Evolutionary conservation across 768 basidiomycete species (phyloP), one percentile per base, ranked within the genome.

Genomic region (Boletus pseudopeckii): DNA sequence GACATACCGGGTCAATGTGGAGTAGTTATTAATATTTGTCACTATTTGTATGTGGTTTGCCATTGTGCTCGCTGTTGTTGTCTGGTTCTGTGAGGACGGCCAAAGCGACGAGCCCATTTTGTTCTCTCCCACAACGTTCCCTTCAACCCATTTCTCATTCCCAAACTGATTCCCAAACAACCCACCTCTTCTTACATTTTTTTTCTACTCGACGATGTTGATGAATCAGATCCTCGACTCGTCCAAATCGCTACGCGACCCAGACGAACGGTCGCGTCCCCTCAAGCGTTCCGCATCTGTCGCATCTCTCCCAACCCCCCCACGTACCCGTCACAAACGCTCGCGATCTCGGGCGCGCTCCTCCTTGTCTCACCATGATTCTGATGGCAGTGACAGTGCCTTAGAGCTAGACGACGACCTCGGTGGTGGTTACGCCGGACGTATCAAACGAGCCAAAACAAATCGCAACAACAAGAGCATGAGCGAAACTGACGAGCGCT

Each of bases 221-320:
- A 67, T 66, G 60, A 67, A 66, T 33, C 65, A 61, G 28, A 47
- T 73, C 18, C 68, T 74, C 53, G 72, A 73, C 57, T 71, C 71
- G 37, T 72, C 71, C 59, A 28, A 45, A 59, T 42, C 54, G 41
- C 4, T 51, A 50, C 64, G 51, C 56, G 49, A 57, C 49, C 46
- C 51, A 39, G 55, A 54, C 38, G 47, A 55, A 17, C 54, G 41
- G 1, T 46, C 61, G 37, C 75, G 73, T 38, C 72, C 75, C 15
- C 72, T 84, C 45, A 85, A 85, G 68, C 82, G 84, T 20, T 83
- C 83, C 17, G 81, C 84, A 24, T 87, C 85, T 17, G 75, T 76
- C 39, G 81, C 79, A 30, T 83, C 83, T 5, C 74, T 88, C 22
- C 85, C 84, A 36, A 88, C 86, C 0, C 86, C 85, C 20, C 86